Evolutionary conservation across 805 yeast genomes (phyloP), one percentile per base, ranked within the genome.

Genomic region (Kodamaea sagamina): DNA sequence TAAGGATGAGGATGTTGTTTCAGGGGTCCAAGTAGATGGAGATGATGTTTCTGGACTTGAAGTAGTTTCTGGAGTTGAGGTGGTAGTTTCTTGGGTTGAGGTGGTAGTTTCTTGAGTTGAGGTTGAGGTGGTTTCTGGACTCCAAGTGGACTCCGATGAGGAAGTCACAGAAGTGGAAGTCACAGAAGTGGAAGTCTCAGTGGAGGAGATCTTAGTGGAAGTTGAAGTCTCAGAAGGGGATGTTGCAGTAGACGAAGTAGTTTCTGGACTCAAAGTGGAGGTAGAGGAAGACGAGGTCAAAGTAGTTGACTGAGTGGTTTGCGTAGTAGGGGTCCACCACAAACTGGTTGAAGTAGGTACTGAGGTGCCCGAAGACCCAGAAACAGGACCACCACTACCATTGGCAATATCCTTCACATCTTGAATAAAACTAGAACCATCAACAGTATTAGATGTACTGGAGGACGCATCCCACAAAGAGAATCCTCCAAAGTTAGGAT

Each of bases 391-490:
- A 15, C 41, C 18, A 41, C 41, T 43, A 13, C 32, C 44, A 13
- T 36, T 32, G 32, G 57, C 46, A 40, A 57, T 45, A 15, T 44
- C 42, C 47, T 51, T 56, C 43, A 55, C 50, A 18, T 50, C 51
- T 26, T 48, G 48, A 34, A 51, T 51, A 34, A 45, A 58, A 32
- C 48, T 46, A 16, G 57, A 53, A 22, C 41, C 37, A 16, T 36
- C 36, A 13, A 42, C 41, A 10, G 21, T 18, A 32, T 57, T 55
- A 15, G 46, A 26, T 46, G 44, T 50, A 17, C 55, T 62, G n/a
- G 68, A 55, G 6, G 69, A 53, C 6, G 65, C 65, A 46, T 66
- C 71, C 71, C 71, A 66, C 36, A 66, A 43, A 25, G 64, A 52
- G 22, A 71, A 57, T 22, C 68, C 75, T 15, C 72, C 75, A 29